Evolutionary conservation across 176 grass and related monocot genomes (phyloP), one percentile per base, ranked within the genome.

Genomic region (Tuctoria greenei): DNA sequence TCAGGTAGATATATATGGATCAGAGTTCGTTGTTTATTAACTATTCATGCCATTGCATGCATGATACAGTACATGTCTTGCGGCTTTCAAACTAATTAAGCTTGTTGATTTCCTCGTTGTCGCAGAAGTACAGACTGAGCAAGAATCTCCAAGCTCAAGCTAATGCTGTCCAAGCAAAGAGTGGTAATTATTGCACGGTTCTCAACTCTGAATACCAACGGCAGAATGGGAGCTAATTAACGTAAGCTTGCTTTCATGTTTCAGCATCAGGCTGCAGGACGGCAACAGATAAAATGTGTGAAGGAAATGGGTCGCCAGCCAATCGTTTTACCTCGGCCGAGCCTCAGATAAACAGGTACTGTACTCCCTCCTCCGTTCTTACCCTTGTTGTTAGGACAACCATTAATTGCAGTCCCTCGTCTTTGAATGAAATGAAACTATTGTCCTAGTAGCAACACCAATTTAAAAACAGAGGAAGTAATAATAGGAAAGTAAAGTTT

Each of bases 51-150:
- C 61, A 2, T 31, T 31, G 31, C 31, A 31, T 31, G 36, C n/a
- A n/a, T n/a, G n/a, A n/a, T n/a, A n/a, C n/a, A n/a, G 63, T 61
- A 25, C 56, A 73, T 92, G 70, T 50, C 54, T 35, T 78, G 2
- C 31, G 14, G 45, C 18, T 60, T 40, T 61, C 47, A 64, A 70
- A 82, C 50, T 91, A 70, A 82, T 43, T 91, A 60, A 89, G 12
- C 1, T 27, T 66, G 2, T 65, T 85, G 25, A 61, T 73, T 81
- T 37, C 57, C 2, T 86, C 43, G 16, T 47, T 47, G 12, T 43
- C 31, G 31, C 35, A 97, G 95, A 97, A 97, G 85, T 97, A 87
- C 71, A 89, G 94, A 64, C 88, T 97, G 9, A 77, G 91, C 75
- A 97, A 97, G 81, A 93, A 84, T 79, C 81, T 91, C 28, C 91